A percentile compares a stretch with the other conserved stretches of the same genome.
Evolutionary conservation across 2,329 filamentous ascomycete genomes (phyloP).

Genomic region (Thermoascus crustaceus): DNA sequence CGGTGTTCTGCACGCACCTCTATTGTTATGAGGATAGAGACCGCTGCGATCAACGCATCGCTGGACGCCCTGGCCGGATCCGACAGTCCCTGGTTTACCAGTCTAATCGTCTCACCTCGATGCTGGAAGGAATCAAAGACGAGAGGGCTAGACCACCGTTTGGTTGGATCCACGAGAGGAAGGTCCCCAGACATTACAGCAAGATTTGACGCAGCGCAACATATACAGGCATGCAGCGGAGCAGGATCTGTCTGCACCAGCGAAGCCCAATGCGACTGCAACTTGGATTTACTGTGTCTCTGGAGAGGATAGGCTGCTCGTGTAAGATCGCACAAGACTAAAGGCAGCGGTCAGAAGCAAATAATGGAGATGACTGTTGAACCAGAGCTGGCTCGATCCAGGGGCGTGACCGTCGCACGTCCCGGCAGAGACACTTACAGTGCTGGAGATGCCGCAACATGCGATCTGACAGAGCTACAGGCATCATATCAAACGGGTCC

Average conservation of each 20-base stretch:
- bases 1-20: slow-evolving; percentile 21
- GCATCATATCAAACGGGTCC: slow-evolving; percentile 29
- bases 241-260: slow-evolving; percentile 29
- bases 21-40: slow-evolving; percentile 31
- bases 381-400: neutral
- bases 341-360: slow-evolving; percentile 6
- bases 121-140: slow-evolving; percentile 32
- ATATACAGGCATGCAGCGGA: slow-evolving; percentile 29
- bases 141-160: slow-evolving; percentile 21
- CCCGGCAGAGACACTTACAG: slow-evolving; percentile 19
- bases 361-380: neutral
- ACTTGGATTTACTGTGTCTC: slow-evolving; percentile 23
- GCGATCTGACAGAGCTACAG: slow-evolving; percentile 28
- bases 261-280: slow-evolving; percentile 29
- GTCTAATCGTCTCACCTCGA: slow-evolving; percentile 30
- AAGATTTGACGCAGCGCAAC: slow-evolving; percentile 29
- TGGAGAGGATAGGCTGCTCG: slow-evolving; percentile 29
- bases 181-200: slow-evolving; percentile 27
- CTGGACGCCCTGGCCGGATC: slow-evolving; percentile 30
- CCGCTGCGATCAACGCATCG: slow-evolving; percentile 31
- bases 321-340: slow-evolving; percentile 30
- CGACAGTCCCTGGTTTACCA: slow-evolving; percentile 32
- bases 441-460: slow-evolving; percentile 31
- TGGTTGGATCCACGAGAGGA: slow-evolving; percentile 24
- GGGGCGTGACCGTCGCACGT: neutral